Evolutionary conservation across 768 basidiomycete species (phyloP), one percentile per base, ranked within the genome.

Genomic region (Tylopilus subfusipes): DNA sequence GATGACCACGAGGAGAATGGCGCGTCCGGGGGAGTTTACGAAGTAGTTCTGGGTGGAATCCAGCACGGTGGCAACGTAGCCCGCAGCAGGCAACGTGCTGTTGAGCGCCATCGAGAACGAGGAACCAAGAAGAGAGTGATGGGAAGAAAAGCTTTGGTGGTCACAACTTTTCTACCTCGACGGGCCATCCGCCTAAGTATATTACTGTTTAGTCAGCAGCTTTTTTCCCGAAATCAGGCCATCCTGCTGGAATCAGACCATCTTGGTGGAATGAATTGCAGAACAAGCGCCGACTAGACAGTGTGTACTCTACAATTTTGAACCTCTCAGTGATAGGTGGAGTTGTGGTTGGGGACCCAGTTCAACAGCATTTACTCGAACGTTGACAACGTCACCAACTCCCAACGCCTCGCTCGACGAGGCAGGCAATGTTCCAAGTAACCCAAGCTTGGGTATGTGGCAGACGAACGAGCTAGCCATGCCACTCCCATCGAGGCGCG

Each of bases 1-100:
- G 40, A 94, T 63, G 46, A 91, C 43, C 4, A 66, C 59, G 62
- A 71, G 77, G 59, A 74, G 61, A 22, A 75, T 53, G 9, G 74
- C 58, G 30, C 67, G 62, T 50, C 61, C 63, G 0, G 69, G 67
- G 0, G 62, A 65, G 44, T 59, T 53, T 10, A 22, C 4, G n/a
- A 72, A 6, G n/a, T 66, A 67, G 43, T 24, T 47, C 29, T 60
- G 65, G 21, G 38, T n/a, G 0, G 45, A 53, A 10, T 55, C 65
- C 29, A 72, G 29, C 0, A 49, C 21, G 5, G 59, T 53, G 18
- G 65, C 58, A 13, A 60, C 53, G 52, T 69, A 72, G 57, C 69
- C 69, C 58, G 45, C 45, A 8, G 52, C 24, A 38, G 67, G 59
- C 52, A 53, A 38, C 39, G 65, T 62, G 44, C 52, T 49, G 19